Evolutionary conservation across 169 alveolate genomes (phyloP), one percentile per base, ranked within the genome.

Genomic region (Plasmodium berghei): DNA sequence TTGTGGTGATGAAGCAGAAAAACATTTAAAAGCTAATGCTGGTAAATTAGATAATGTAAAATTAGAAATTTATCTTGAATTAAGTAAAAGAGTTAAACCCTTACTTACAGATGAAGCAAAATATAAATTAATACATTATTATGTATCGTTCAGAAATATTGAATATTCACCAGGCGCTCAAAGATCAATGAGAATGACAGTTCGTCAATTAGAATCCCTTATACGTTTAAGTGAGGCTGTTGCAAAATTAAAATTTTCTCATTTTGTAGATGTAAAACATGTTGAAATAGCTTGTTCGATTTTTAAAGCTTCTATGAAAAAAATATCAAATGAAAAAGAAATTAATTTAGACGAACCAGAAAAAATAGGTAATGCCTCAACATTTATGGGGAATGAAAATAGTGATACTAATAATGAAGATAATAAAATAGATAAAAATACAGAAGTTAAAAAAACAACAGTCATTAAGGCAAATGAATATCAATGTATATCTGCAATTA

Each of bases 151-250:
- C 61, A 95, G 99, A 83, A 92, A 96, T 54, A 95, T 95, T 28
- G 99, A 98, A 62, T 93, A 93, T 56, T 94, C 96, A 10, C 90
- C 96, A 26, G 95, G 97, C 71, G 89, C 89, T 0, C 94, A 94
- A 64, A 94, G 97, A 86, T 96, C 97, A 34, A 93, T 98, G 85
- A 95, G 99, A 89, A 97, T 97, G 91, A 98, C 99, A 26, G 99
- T 98, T 16, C 96, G 99, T 86, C 98, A 97, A 91, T 94, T 98
- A 86, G 99, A 98, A 87, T 95, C 98, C 22, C 95, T 98, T 73
- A 96, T 98, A 45, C 75, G 99, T 77, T 95, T 98, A 26, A 94
- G 98, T 58, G 99, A 98, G 88, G 99, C 99, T 1, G 93, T 97
- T 48, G 99, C 99, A 8, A 97, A 97, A 87, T 97, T 97, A 22